Base-by-base conservation (phyloP, 176 grass and related monocot species). In the Secale cereale region DNA sequence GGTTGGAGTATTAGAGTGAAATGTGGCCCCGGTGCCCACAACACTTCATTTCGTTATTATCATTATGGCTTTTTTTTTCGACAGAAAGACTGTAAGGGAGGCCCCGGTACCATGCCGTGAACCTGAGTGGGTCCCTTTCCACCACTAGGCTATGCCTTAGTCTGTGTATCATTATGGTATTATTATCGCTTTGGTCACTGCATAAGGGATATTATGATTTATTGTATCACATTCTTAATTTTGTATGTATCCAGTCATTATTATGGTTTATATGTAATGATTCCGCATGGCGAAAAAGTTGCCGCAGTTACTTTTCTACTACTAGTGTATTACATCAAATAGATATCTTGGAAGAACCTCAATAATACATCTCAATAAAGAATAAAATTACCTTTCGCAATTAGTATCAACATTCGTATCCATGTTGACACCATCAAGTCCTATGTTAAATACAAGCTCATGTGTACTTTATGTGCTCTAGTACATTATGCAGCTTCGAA, bases 401-500 rank as follows among this genome's bases (percentile, higher is more conserved):
- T 52, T 68, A 69, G 61, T 36, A 78, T 80, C 61, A 68, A 70
- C 48, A 46, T 70, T 65, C 30, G 26, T 80, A 86, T 89, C 52
- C 29, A 86, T 80, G 61, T 68, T 17, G 73, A 80, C 46, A 77
- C 48, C 29, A 59, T 66, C 69, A 79, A 75, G 30, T 83, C 79
- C 43, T 81, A 54, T 59, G 32, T 50, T 22, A 62, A 35, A 78
- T 85, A 81, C 54, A 78, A 66, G 40, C 36, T 91, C 74, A 87
- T 25, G 80, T 77, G 36, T 72, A 66, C 48, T 91, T 85, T 83
- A 90, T 82, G 61, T 89, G 91, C 77, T 90, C 91, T 70, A 93
- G 59, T 81, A 91, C 63, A 73, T 93, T 87, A 70, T 93, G 87
- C 61, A 93, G 63, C 76, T 93, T 97, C 7, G 89, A 88, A 62